Evolutionary conservation across 2,329 filamentous ascomycete species (phyloP).

Genomic region (Xylariaceae sp.): DNA sequence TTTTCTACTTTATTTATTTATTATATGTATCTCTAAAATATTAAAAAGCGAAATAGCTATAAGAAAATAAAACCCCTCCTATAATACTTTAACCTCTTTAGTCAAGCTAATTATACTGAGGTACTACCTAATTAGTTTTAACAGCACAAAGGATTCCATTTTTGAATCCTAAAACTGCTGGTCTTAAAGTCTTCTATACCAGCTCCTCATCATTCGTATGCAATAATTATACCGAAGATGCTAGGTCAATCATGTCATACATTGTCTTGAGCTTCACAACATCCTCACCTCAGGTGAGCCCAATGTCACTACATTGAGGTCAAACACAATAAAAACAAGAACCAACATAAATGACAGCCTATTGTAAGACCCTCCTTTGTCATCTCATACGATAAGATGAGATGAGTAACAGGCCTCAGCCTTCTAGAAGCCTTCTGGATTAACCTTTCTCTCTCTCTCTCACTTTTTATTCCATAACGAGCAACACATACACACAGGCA

Average conservation of each 20-base stretch:
- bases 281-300: not conserved
- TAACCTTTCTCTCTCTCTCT: not conserved
- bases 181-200: no score
- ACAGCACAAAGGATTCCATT: no score
- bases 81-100: no score
- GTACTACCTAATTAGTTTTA: no score
- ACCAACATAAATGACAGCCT: not conserved
- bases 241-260: not conserved
- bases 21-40: no score
- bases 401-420: slow-evolving; percentile 22
- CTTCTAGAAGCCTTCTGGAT: slow-evolving; percentile 35
- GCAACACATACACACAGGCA: slow-evolving; percentile 1
- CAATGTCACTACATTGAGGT: slow-evolving; percentile 2
- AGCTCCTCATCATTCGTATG: no score
- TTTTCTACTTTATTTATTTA: no score
- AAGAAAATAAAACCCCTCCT: no score
- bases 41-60: no score
- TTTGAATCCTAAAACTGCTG: no score
- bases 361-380: slow-evolving; percentile 32
- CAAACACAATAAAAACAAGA: slow-evolving; percentile 14
- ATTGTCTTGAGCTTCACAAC: slow-evolving; percentile 16
- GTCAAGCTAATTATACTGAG: no score
- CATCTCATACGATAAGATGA: slow-evolving; percentile 33
- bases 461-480: slow-evolving; percentile 1
- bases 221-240: not conserved